These are phyloP conservation scores for Jamesozyma hellenica DNA, from an alignment of 805 yeast genomes.

Conservation along the genomic window DNA sequence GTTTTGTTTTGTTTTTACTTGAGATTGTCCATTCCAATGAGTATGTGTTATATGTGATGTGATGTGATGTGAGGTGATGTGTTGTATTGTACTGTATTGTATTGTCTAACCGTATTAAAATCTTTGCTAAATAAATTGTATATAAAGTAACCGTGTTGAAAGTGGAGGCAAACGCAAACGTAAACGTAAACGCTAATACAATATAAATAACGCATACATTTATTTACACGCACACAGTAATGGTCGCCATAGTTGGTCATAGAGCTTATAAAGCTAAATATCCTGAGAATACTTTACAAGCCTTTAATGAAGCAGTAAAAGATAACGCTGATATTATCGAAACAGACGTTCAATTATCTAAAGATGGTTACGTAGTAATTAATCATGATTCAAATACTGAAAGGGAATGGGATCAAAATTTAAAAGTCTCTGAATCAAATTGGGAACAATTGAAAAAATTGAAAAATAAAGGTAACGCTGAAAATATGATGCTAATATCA, in stretches of 20 bases:
- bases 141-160: no score
- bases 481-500: constrained; percentile 34
- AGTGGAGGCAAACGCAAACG: no score
- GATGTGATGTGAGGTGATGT: no score
- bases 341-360: constrained; percentile 46
- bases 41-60: no score
- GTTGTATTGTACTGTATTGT: no score
- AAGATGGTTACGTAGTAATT: constrained; percentile 44
- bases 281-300: constrained; percentile 39
- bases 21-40: no score
- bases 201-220: no score
- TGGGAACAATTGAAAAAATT: constrained; percentile 31
- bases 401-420: constrained; percentile 37
- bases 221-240: no score
- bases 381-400: constrained; percentile 45
- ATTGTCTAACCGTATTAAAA: no score
- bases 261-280: constrained; percentile 29
- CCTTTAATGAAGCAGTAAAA: constrained; percentile 39
- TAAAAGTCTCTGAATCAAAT: constrained; percentile 31
- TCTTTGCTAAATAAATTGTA: no score
- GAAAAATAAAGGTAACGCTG: constrained; percentile 26
- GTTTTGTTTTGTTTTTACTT: no score
- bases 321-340: constrained; percentile 40
- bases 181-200: no score
- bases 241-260: constrained; percentile 24